Base-by-base conservation (phyloP, 2,329 filamentous ascomycete genomes). In the Ascocoryne sarcoides region DNA sequence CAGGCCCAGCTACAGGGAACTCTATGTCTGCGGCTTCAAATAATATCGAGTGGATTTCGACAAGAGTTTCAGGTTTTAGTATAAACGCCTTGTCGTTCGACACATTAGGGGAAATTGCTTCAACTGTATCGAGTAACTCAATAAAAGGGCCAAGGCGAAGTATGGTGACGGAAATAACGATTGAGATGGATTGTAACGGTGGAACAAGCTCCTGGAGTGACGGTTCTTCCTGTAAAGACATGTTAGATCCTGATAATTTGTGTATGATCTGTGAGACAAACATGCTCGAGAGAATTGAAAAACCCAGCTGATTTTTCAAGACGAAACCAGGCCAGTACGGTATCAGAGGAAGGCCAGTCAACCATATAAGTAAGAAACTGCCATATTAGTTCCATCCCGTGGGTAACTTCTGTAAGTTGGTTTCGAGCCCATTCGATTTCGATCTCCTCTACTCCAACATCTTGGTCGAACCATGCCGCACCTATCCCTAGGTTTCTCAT, bases 301-400 rank as follows among this genome's bases (percentile, higher is more conserved):
- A 93, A 95, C 37, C 64, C 66, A 54, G 76, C 79, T 10, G 75
- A 67, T 31, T 73, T 67, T 69, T 89, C 79, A 36, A 89, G 64
- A n/a, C 71, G 65, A 52, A 89, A 87, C 87, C 87, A 94, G 48
- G 75, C 69, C 29, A 75, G 65, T 14, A 88, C 68, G 5, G 79
- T 61, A 10, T 71, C 65, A 14, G 75, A 69, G 12, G 76, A 67
- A 10, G 77, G 68, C 51, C 84, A 73, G 34, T 68, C 64, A 28
- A 67, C 60, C 37, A 72, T 70, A 34, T 73, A 64, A 47, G 84
- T 79, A 23, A 87, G 63, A 15, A 84, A 68, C 49, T 86, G 72
- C 51, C 89, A 84, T 17, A 87, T 65, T 12, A 88, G 68, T 36
- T 86, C 80, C 61, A 92, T 68, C 30, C 81, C 72, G 56, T 92